phyloP scores from a whole-genome alignment of 371 early-diverging fungal genomes.

The Capillidium heterosporum region DNA sequence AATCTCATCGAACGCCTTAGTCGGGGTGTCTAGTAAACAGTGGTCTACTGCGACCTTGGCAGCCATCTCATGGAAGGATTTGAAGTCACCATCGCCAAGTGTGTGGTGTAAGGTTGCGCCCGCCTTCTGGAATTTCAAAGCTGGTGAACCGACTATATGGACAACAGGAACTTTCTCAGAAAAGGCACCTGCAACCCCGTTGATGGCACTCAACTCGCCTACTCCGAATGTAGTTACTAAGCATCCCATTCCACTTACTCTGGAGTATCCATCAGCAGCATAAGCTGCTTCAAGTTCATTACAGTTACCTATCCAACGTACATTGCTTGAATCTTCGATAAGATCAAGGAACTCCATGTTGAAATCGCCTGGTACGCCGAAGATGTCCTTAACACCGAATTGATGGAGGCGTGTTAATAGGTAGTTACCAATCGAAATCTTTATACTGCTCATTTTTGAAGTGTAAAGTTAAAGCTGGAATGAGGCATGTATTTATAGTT shows the following conservation, averaged over 20 bases:
- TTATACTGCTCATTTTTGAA: too few relatives aligned
- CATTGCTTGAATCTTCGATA: conserved; percentile 15
- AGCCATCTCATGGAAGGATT: conserved; percentile 13
- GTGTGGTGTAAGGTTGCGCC: conserved; percentile 28
- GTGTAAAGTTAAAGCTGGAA: too few relatives aligned
- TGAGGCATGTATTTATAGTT: too few relatives aligned
- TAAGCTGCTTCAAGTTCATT: conserved; percentile 27
- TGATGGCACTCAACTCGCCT: conserved; percentile 27
- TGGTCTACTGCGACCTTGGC: conserved; percentile 10
- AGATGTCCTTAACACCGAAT: conserved; percentile 11
- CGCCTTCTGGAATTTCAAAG: conserved; percentile 10
- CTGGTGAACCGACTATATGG: conserved; percentile 25
- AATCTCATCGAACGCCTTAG: conserved; percentile 19
- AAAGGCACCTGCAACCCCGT: conserved; percentile 30
- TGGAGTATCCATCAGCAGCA: conserved; percentile 32
- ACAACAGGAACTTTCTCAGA: conserved; percentile 31
- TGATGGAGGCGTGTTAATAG: conserved; percentile 11
- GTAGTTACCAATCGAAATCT: conserved; percentile 5
- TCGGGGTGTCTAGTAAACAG: conserved; percentile 21
- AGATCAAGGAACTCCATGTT: conserved; percentile 14
- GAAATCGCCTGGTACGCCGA: conserved; percentile 17
- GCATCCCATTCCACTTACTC: conserved; percentile 18
- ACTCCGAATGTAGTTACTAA: conserved; percentile 34
- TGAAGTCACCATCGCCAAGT: conserved; percentile 28
- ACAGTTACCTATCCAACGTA: conserved; percentile 11